phyloP scores from a whole-genome alignment of 2,329 filamentous ascomycete genomes.

The Xylariaceae sp. region DNA sequence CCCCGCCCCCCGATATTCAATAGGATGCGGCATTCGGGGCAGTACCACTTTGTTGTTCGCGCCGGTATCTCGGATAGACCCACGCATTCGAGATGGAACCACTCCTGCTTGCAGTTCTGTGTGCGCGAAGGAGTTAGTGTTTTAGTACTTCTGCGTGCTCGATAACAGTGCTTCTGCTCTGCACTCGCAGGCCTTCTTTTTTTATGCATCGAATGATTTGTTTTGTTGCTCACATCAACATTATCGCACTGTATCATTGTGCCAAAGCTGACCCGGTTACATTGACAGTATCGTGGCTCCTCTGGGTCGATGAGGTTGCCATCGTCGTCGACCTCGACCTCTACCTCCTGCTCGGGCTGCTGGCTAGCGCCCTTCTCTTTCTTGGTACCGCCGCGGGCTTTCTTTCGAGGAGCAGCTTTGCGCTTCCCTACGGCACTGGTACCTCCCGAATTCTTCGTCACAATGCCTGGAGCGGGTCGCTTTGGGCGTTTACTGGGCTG shows the following conservation, averaged over 20 bases:
- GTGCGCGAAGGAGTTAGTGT: slow-evolving; percentile 20
- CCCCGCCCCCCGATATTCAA: slow-evolving; percentile 61
- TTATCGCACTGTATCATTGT: slow-evolving; percentile 84
- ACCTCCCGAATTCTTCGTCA: slow-evolving; percentile 59
- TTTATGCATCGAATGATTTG: slow-evolving; percentile 10
- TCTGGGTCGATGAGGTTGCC: slow-evolving; percentile 68
- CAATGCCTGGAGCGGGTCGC: slow-evolving; percentile 67
- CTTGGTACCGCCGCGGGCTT: slow-evolving; percentile 37
- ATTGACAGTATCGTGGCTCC: slow-evolving; percentile 73
- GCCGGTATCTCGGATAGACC: slow-evolving; percentile 63
- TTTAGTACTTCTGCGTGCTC: slow-evolving; percentile 9
- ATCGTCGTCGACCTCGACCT: slow-evolving; percentile 62
- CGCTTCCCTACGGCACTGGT: slow-evolving; percentile 68
- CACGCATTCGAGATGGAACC: slow-evolving; percentile 81
- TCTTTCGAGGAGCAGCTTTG: slow-evolving; percentile 65
- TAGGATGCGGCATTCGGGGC: slow-evolving; percentile 65
- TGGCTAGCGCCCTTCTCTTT: slow-evolving; percentile 36
- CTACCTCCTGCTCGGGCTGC: slow-evolving; percentile 41
- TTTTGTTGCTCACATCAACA: slow-evolving; percentile 55
- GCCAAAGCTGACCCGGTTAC: slow-evolving; percentile 75
- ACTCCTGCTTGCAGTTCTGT: slow-evolving; percentile 71
- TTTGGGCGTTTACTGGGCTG: slow-evolving; percentile 56
- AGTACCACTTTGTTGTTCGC: slow-evolving; percentile 79
- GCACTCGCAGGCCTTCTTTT: slow-evolving; percentile 1
- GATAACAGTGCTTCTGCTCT: not conserved